Conservation (phyloP, 31 red algal species). For the Odonthalia washingtoniensis region DNA sequence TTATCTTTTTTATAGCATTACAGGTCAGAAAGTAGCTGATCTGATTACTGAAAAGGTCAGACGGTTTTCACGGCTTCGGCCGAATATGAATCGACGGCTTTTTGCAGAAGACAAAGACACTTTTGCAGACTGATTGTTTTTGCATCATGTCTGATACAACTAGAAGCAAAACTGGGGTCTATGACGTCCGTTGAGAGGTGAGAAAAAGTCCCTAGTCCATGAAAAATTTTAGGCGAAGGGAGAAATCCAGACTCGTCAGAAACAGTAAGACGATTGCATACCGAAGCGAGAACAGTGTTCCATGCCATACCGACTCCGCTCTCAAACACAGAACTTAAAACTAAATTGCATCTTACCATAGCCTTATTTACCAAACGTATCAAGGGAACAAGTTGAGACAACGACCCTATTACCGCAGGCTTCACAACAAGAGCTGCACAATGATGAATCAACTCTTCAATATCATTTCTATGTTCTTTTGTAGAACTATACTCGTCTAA, state of each 20-base stretch:
- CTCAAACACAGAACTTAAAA: constrained; percentile 77
- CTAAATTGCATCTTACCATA: constrained; percentile 12
- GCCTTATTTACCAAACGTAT: not conserved
- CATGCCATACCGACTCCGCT: constrained; percentile 74
- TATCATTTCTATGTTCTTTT: too few relatives aligned
- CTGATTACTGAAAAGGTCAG: too few relatives aligned
- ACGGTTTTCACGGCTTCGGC: too few relatives aligned
- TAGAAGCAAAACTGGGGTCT: constrained; percentile 25
- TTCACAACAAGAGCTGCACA: constrained; percentile 62
- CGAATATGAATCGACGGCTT: too few relatives aligned
- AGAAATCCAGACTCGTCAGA: not conserved
- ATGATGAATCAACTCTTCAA: not conserved
- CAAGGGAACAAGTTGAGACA: constrained; percentile 25
- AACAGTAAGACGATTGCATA: not conserved
- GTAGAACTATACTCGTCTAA: constrained; percentile 21
- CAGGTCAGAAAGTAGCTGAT: too few relatives aligned
- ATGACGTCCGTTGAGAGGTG: constrained; percentile 55
- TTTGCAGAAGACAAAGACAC: too few relatives aligned
- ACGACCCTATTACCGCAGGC: constrained; percentile 68
- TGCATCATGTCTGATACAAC: not conserved
- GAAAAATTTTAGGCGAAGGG: constrained; percentile 16
- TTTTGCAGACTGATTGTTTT: constrained; percentile 8
- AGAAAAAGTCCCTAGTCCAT: constrained; percentile 70
- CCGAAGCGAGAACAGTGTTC: constrained; percentile 61
- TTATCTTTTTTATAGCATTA: too few relatives aligned